Base-by-base conservation (phyloP, 495 filamentous ascomycete species). In the Aspergillus incahuasiensis region DNA sequence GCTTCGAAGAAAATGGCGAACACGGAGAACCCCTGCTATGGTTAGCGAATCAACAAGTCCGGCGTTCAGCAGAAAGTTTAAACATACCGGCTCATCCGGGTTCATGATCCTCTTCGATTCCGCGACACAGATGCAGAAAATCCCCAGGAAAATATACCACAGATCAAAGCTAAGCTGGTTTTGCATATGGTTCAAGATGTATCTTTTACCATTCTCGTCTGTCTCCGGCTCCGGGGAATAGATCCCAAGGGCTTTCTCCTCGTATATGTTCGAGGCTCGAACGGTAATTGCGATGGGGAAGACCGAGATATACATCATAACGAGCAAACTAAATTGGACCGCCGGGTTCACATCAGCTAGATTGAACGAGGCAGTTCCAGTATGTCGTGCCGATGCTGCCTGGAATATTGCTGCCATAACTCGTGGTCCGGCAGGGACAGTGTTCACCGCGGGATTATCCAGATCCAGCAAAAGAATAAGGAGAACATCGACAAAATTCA, bases 1-100 rank as follows among this genome's bases (percentile, higher is more conserved):
- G 91, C 80, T 63, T 96, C 91, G 63, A 96, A 96, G 13, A 96
- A 79, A 5, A 92, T 77, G 15, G 81, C 73, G 63, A 94, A 96
- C 57, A 90, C 77, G 6, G 64, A 55, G 24, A 68, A 67, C 0
- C 54, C 56, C 60, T 67, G 40, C 42, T 41, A 20, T 3, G 22
- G 48, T 62, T 48, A 57, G 25, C 9, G 43, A 22, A 5, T 45
- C n/a, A 5, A 50, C 9, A 49, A 7, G 30, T n/a, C 39, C 0
- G 11, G 38, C 12, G 39, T 0, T 12, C 38, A 24, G 44, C 11
- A 18, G 30, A 38, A 7, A 8, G 6, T 15, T 9, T 24, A n/a
- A 46, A 60, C 67, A 57, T 42, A 75, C 73, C 46, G 75, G 73
- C 48, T 81, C 69, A 12, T 68, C 68, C 16, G 57, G 72, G 59